phyloP scores from a whole-genome alignment of 139 green algal species.

The Zygnema circumcarinatum region DNA sequence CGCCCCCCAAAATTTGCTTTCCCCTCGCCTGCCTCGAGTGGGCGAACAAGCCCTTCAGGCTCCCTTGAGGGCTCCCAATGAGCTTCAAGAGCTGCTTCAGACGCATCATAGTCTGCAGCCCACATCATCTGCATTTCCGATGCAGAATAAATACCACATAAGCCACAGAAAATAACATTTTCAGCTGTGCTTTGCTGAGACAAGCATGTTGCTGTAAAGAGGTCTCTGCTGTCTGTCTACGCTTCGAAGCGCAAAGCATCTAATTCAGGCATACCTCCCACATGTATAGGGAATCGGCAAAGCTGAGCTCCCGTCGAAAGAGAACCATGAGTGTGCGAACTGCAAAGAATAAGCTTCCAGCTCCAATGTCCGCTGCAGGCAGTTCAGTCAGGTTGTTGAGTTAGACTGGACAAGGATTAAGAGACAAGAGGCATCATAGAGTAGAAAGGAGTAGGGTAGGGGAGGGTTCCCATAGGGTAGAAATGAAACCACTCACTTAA shows the following conservation, averaged over 20 bases:
- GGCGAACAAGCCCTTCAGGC: background rate
- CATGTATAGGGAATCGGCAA: slow-evolving; percentile 65
- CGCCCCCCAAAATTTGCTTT: background rate
- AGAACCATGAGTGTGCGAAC: slow-evolving; percentile 84
- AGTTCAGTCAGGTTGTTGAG: slow-evolving; percentile 17
- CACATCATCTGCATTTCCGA: slow-evolving; percentile 40
- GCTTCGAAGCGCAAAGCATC: background rate
- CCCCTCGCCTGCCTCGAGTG: background rate
- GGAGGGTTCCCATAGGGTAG: background rate
- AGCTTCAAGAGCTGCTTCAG: background rate
- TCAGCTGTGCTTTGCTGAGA: too few relatives aligned
- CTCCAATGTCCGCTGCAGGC: slow-evolving; percentile 65
- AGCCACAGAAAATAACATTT: too few relatives aligned
- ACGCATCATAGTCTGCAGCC: slow-evolving; percentile 22
- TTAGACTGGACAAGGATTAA: background rate
- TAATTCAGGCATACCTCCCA: slow-evolving; percentile 49
- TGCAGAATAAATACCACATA: too few relatives aligned
- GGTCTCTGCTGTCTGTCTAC: too few relatives aligned
- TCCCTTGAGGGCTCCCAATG: background rate
- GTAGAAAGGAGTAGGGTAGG: background rate
- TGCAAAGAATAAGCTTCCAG: slow-evolving; percentile 81
- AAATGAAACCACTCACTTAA: slow-evolving; percentile 9
- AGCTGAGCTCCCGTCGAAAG: slow-evolving; percentile 77
- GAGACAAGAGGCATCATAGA: background rate
- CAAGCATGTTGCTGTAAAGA: too few relatives aligned